phyloP scores from a whole-genome alignment of 371 early-diverging fungal species.

The Mortierella sp. region DNA sequence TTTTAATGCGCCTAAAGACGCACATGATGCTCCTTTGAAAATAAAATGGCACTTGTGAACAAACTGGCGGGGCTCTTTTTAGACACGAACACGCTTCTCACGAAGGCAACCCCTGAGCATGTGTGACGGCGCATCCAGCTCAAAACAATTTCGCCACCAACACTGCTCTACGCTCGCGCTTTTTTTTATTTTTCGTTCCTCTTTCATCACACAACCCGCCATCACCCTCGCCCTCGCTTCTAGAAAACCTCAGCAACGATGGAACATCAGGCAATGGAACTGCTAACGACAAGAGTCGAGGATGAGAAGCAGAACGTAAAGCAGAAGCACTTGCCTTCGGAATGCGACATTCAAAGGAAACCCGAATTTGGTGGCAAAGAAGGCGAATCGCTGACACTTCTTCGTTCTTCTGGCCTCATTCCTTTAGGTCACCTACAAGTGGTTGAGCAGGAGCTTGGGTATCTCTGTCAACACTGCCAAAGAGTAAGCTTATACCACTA shows the following conservation, averaged over 20 bases:
- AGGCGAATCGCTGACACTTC: not conserved
- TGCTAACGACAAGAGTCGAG: slow-evolving; percentile 40
- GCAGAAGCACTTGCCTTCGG: not conserved
- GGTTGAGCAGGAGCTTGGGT: slow-evolving; percentile 57
- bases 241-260: not conserved
- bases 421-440: slow-evolving; percentile 48
- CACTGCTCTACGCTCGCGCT: not conserved
- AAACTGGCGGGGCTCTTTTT: not conserved
- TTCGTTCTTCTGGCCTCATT: not conserved
- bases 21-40: not conserved
- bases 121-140: slow-evolving; percentile 6
- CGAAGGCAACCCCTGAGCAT: not conserved
- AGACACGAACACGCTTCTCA: not conserved
- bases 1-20: not conserved
- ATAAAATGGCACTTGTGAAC: not conserved
- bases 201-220: not conserved
- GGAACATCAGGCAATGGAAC: slow-evolving; percentile 46
- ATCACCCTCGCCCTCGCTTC: not conserved
- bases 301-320: slow-evolving; percentile 52
- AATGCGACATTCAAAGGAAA: not conserved
- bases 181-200: not conserved
- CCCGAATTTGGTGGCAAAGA: slow-evolving; percentile 47
- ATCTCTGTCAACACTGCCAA: slow-evolving; percentile 53
- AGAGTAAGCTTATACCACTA: slow-evolving; percentile 20
- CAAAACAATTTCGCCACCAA: slow-evolving; percentile 8